These are phyloP conservation scores for Chlorella ohadii DNA, from an alignment of 139 green algal genomes.

Conservation along the genomic window DNA sequence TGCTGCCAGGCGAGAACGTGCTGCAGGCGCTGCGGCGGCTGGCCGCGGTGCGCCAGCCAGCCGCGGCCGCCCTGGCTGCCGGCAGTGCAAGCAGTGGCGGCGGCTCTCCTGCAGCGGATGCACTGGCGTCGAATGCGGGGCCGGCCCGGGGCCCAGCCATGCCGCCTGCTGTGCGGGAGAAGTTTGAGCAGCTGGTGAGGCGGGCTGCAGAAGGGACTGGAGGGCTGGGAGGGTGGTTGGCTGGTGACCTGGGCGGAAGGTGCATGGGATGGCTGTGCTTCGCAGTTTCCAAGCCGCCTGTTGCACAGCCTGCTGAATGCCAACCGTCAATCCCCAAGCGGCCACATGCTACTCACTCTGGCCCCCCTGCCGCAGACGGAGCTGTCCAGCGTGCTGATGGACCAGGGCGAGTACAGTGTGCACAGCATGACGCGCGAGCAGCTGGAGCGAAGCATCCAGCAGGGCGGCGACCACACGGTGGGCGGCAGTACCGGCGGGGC, in stretches of 20 bases:
- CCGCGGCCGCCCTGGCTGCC: background rate
- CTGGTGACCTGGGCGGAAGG: too few relatives aligned
- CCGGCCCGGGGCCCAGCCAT: background rate
- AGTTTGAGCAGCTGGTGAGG: slow-evolving; percentile 29
- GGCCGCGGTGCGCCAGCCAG: slow-evolving; percentile 33
- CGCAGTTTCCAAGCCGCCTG: too few relatives aligned
- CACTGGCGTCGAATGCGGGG: background rate
- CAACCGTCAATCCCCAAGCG: too few relatives aligned
- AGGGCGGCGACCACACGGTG: background rate
- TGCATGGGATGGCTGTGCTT: too few relatives aligned
- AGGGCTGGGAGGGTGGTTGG: too few relatives aligned
- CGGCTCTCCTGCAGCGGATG: background rate
- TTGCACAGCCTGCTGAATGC: too few relatives aligned
- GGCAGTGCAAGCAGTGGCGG: background rate
- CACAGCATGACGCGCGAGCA: slow-evolving; percentile 47
- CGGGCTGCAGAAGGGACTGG: too few relatives aligned
- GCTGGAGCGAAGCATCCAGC: slow-evolving; percentile 6
- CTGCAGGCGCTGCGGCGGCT: slow-evolving; percentile 68
- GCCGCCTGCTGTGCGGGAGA: slow-evolving; percentile 3
- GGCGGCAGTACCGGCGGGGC: background rate
- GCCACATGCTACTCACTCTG: too few relatives aligned
- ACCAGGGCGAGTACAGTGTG: slow-evolving; percentile 51
- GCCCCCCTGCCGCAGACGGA: slow-evolving; percentile 44
- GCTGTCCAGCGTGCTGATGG: slow-evolving; percentile 52
- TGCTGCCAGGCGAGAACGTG: slow-evolving; percentile 64